These are phyloP conservation scores for Verticillium longisporum DNA, from an alignment of 2,329 filamentous ascomycete genomes.

Conservation along the genomic window DNA sequence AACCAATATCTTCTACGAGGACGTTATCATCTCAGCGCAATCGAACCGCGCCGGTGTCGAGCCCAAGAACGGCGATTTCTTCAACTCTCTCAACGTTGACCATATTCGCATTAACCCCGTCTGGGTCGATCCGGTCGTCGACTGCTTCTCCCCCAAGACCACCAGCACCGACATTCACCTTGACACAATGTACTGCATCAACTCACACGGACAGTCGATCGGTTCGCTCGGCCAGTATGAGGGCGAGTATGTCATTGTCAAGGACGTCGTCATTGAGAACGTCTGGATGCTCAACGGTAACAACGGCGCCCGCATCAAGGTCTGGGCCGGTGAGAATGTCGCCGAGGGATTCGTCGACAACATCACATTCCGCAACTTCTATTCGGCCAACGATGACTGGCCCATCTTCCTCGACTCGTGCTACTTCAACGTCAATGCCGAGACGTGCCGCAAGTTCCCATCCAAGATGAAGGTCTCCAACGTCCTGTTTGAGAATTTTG, in stretches of 20 bases:
- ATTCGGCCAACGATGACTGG: constrained; percentile 52
- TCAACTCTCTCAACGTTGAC: constrained; percentile 12
- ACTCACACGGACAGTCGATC: constrained; percentile 55
- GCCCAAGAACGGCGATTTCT: constrained; percentile 57
- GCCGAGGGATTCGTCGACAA: constrained; percentile 53
- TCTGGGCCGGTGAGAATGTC: constrained; percentile 48
- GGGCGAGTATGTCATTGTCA: constrained; percentile 27
- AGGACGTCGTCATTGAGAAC: constrained; percentile 51
- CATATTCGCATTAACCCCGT: constrained; percentile 9
- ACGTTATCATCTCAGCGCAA: constrained; percentile 46
- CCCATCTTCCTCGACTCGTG: constrained; percentile 46
- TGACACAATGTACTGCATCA: constrained; percentile 51
- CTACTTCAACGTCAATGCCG: constrained; percentile 47
- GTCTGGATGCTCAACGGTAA: constrained; percentile 39
- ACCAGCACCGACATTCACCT: constrained; percentile 53
- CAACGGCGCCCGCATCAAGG: constrained; percentile 58
- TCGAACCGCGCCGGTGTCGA: constrained; percentile 50
- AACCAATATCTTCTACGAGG: constrained; percentile 43
- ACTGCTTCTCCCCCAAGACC: constrained; percentile 59
- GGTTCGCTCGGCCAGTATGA: constrained; percentile 55
- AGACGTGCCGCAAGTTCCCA: constrained; percentile 51
- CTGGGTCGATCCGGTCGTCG: constrained; percentile 55
- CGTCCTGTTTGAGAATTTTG: constrained; percentile 49
- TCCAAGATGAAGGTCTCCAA: constrained; percentile 48
- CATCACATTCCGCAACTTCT: constrained; percentile 53